phyloP scores from a whole-genome alignment of 2,329 filamentous ascomycete species.

The Colletotrichum scovillei region DNA sequence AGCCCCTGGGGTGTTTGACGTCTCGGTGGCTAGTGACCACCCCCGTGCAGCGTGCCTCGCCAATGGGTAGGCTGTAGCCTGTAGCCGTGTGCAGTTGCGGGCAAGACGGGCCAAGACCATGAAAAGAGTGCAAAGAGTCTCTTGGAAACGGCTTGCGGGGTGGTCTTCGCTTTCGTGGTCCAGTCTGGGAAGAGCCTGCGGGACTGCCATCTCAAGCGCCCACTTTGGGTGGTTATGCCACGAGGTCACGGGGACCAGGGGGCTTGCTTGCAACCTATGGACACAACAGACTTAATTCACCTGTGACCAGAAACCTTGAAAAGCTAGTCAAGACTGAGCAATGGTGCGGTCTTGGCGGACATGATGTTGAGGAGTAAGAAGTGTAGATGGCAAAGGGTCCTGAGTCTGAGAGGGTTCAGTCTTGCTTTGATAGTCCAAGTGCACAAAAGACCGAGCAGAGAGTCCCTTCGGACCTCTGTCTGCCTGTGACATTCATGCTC shows the following conservation, averaged over 20 bases:
- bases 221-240: conserved; percentile 21
- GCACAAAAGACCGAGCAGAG: conserved; percentile 3
- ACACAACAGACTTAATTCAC: neutral
- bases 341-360: neutral
- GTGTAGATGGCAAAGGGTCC: neutral
- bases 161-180: conserved; percentile 14
- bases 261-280: neutral
- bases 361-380: neutral
- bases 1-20: conserved; percentile 27
- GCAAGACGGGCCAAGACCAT: neutral
- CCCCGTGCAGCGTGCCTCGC: no score
- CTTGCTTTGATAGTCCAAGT: neutral
- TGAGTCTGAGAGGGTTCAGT: no score
- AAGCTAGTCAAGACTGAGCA: neutral
- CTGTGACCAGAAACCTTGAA: neutral
- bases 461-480: neutral
- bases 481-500: neutral
- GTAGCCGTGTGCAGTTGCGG: neutral
- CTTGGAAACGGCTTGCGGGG: conserved; percentile 4
- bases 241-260: neutral
- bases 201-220: conserved; percentile 14
- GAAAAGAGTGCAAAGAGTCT: neutral
- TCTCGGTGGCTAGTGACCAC: neutral
- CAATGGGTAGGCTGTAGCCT: neutral
- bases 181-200: conserved; percentile 17